Base-by-base conservation (phyloP, 371 early-diverging fungal species). In the Blakeslea trispora region DNA sequence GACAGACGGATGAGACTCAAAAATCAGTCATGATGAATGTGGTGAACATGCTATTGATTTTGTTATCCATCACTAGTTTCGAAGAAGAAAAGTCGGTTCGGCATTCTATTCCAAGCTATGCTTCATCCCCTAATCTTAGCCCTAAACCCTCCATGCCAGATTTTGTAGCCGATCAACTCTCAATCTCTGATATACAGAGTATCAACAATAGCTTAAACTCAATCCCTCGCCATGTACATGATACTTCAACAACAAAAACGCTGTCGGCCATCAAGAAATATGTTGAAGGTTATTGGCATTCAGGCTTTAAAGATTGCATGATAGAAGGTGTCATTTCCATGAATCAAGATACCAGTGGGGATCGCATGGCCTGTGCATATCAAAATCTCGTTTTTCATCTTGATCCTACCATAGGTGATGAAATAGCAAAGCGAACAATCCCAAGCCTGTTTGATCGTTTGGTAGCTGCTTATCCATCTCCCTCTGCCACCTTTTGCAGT, bases 271-370 rank as follows among this genome's bases (percentile, higher is more conserved):
- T 53, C 0, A 59, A 59, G 32, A 22, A 41, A 5, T 80, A 75
- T 19, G 53, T 81, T 24, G 61, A 69, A 34, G 64, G 60, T 3
- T 68, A 77, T 31, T 84, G 82, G 82, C 60, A 67, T 9, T 45
- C 55, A 1, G 79, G 76, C 0, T 71, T 68, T 19, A 72, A 67
- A 9, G 63, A 66, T 10, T 43, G 58, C 0, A 68, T 84, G 0
- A 42, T 71, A 3, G 40, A 54, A 0, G 70, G 66, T 14, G 53
- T 69, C n/a, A 57, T 55, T 21, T 60, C 61, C 3, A 68, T 71
- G 59, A 48, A 64, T 9, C 64, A 72, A 19, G 72, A 74, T 42
- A 45, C 59, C 1, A 47, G 45, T 5, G 62, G 67, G 19, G 64
- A 69, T 17, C 43, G 66, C 3, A 13, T 57, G 0, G 58, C 69